Conservation (phyloP, 768 basidiomycete genomes). For the Jaapia argillacea region DNA sequence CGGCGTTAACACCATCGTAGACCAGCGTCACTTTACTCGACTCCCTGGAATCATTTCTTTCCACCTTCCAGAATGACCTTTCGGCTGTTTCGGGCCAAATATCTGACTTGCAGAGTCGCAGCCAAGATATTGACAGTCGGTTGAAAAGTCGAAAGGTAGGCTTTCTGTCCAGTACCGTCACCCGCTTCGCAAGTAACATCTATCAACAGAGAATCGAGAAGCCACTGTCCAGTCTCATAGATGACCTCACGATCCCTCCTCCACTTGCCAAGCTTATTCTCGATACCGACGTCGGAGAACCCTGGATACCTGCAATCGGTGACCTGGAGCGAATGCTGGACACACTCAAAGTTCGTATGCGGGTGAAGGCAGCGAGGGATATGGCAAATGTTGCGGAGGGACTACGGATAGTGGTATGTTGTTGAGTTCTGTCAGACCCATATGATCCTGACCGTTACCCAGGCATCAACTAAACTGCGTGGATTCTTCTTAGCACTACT, state of each 20-base stretch:
- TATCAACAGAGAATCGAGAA: slow-evolving; percentile 74
- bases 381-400: slow-evolving; percentile 79
- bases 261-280: slow-evolving; percentile 64
- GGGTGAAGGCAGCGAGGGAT: slow-evolving; percentile 83
- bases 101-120: slow-evolving; percentile 83
- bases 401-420: slow-evolving; percentile 74
- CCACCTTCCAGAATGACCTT: slow-evolving; percentile 91
- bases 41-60: slow-evolving; percentile 84
- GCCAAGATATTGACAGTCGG: slow-evolving; percentile 82
- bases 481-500: slow-evolving; percentile 78
- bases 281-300: slow-evolving; percentile 76
- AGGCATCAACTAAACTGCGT: slow-evolving; percentile 89
- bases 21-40: slow-evolving; percentile 79
- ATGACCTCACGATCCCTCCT: slow-evolving; percentile 78
- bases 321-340: slow-evolving; percentile 73
- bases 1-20: slow-evolving; percentile 27
- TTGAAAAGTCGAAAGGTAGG: slow-evolving; percentile 78
- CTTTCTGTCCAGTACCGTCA: too few relatives aligned
- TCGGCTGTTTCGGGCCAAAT: slow-evolving; percentile 95
- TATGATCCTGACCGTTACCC: neutral
- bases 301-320: slow-evolving; percentile 79
- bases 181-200: neutral
- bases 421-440: neutral
- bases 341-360: slow-evolving; percentile 57
- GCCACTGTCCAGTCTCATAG: slow-evolving; percentile 72